A percentile compares a stretch with the other conserved stretches of the same genome.
These are phyloP conservation scores for Martiniozyma asiatica DNA, from an alignment of 1,139 yeast species.

Conservation along the genomic window DNA sequence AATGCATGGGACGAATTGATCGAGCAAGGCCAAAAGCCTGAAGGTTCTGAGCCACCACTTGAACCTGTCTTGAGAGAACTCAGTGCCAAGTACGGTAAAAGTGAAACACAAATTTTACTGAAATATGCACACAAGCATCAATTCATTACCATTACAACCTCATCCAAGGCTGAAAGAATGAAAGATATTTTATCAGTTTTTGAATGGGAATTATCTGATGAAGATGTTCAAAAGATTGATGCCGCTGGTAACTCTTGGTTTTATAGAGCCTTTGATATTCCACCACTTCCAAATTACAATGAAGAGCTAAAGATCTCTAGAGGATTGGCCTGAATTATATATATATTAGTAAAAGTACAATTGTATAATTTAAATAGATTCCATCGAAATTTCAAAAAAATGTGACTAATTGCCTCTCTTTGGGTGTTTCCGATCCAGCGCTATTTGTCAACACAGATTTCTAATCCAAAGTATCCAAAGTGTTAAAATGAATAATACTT, in stretches of 20 bases:
- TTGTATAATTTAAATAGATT: no score
- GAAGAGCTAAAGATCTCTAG: slow-evolving; percentile 13
- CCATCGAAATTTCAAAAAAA: no score
- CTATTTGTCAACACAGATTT: no score
- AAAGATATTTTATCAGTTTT: slow-evolving; percentile 40
- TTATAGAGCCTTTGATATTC: slow-evolving; percentile 16
- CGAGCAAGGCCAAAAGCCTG: slow-evolving; percentile 3
- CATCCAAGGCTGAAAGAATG: slow-evolving; percentile 48
- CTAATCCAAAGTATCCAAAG: no score
- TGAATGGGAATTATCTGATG: slow-evolving; percentile 37
- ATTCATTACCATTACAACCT: slow-evolving; percentile 61
- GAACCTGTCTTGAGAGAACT: slow-evolving; percentile 30
- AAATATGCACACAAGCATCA: slow-evolving; percentile 57
- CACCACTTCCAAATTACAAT: slow-evolving; percentile 13
- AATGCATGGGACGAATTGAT: slow-evolving; percentile 8
- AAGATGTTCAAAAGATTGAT: slow-evolving; percentile 34
- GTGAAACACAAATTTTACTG: slow-evolving; percentile 51
- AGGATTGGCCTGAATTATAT: no score
- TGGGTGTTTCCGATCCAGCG: no score
- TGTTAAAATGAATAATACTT: no score
- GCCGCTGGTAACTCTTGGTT: slow-evolving; percentile 24
- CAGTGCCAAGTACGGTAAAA: slow-evolving; percentile 39
- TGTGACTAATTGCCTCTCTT: no score
- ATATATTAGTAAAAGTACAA: no score
- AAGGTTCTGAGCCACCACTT: slow-evolving; percentile 20